Evolutionary conservation across 83 land plant genomes (phyloP), one percentile per base, ranked within the genome.

Genomic region (Larix sibirica): DNA sequence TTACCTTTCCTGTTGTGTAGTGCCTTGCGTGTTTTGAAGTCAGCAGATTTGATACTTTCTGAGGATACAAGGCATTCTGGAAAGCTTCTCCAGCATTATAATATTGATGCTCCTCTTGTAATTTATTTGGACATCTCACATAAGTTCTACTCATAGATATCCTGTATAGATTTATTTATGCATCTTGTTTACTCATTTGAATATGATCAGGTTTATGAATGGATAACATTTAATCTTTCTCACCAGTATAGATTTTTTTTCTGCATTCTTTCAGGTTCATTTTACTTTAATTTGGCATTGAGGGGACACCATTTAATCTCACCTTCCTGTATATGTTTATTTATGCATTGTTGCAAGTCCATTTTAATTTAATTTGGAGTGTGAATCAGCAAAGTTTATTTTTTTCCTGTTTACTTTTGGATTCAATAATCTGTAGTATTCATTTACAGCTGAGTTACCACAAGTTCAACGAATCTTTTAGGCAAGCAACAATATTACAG

Each of bases 11-110:
- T 67, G 18, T 14, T 23, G 61, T 84, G 28, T 86, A 97, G 99
- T 31, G 99, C 99, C 21, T 81, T 97, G 65, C 94, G 97, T 40
- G 93, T 97, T 36, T 85, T 97, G 60, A 89, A 87, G 83, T 89
- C 94, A 13, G 97, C 93, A 63, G 86, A 92, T 87, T 81, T 97
- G 75, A 93, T 96, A 79, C 97, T 97, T 56, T 92, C 97, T 17
- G 99, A 97, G 83, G 99, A 97, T 79, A 97, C 98, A 44, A 85
- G 99, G 63, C 99, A 97, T 79, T 97, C 99, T 14, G 91, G 95
- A 77, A 96, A 92, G 87, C 88, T 97, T 62, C 92, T 96, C 80
- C 94, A 90, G 73, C 87, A 96, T 82, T 97, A 91, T 78, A 81
- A 85, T 65, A 97, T 97, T 62, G 79, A 84, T 47, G 93, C 98